Percentiles rank a stretch among this genome's conserved stretches.
These are phyloP conservation scores for Penicillium arizonense DNA, from an alignment of 495 filamentous ascomycete species.

Conservation along the genomic window DNA sequence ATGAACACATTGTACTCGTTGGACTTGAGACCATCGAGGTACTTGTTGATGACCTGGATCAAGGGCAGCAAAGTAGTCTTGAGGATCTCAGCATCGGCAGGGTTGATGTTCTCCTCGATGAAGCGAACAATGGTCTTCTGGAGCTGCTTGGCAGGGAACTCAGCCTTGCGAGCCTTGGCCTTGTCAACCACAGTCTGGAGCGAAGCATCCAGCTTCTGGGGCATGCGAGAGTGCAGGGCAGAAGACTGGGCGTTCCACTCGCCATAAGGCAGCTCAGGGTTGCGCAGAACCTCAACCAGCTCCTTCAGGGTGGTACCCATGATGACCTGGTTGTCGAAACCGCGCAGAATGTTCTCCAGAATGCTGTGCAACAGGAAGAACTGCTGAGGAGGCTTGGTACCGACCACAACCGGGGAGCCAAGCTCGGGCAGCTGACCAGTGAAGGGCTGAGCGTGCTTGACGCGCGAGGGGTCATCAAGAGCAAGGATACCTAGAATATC, in stretches of 20 bases:
- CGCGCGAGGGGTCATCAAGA: slow-evolving; percentile 91
- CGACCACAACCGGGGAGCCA: slow-evolving; percentile 80
- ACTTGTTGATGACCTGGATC: slow-evolving; percentile 75
- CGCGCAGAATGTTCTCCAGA: slow-evolving; percentile 84
- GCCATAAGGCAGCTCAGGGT: slow-evolving; percentile 89
- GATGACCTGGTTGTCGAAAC: slow-evolving; percentile 96
- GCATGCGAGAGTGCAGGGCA: slow-evolving; percentile 93
- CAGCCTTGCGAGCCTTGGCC: slow-evolving; percentile 67
- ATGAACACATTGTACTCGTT: slow-evolving; percentile 86
- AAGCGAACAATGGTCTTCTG: slow-evolving; percentile 82
- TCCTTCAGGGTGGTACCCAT: slow-evolving; percentile 88
- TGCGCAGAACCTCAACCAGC: slow-evolving; percentile 82
- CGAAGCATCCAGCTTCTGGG: slow-evolving; percentile 79
- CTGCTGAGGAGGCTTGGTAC: slow-evolving; percentile 87
- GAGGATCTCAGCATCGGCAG: slow-evolving; percentile 67
- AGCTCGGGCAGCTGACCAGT: slow-evolving; percentile 85
- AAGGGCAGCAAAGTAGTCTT: slow-evolving; percentile 76
- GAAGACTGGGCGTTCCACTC: slow-evolving; percentile 96
- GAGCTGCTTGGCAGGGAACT: slow-evolving; percentile 92
- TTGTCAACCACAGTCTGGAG: slow-evolving; percentile 84
- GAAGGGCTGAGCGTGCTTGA: slow-evolving; percentile 98
- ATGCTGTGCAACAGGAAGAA: slow-evolving; percentile 76
- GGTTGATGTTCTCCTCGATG: slow-evolving; percentile 78
- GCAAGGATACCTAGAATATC: slow-evolving; percentile 98
- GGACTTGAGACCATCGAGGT: slow-evolving; percentile 83